These are phyloP conservation scores for Penicillium decumbens DNA, from an alignment of 2,329 filamentous ascomycete species.

Conservation along the genomic window DNA sequence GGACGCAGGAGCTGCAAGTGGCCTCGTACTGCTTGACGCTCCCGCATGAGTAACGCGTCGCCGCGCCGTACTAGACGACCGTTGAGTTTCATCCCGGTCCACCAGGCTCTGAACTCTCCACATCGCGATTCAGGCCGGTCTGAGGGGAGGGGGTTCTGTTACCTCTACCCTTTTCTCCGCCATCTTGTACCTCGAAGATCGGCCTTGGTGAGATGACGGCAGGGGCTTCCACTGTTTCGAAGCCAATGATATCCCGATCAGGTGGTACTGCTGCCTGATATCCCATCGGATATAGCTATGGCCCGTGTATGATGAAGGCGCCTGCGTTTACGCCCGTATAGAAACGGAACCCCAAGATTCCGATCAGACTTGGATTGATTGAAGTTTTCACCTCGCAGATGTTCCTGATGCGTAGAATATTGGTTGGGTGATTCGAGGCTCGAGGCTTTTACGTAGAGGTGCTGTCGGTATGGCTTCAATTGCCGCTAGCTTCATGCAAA, in stretches of 20 bases:
- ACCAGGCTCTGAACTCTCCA: conserved; percentile 15
- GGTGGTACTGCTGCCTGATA: not conserved
- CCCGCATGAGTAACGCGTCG: conserved; percentile 10
- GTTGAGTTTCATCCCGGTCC: conserved; percentile 22
- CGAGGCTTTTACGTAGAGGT: not conserved
- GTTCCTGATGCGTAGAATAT: not conserved
- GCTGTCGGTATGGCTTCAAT: not conserved
- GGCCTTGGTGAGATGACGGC: conserved; percentile 2
- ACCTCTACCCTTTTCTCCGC: conserved; percentile 4
- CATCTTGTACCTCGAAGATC: conserved; percentile 8
- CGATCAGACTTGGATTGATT: conserved; percentile 1
- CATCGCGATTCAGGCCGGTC: conserved; percentile 19
- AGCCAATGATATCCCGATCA: not conserved
- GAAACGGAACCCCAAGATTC: not conserved
- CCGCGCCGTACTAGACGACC: conserved; percentile 12
- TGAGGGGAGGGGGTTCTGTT: conserved; percentile 2
- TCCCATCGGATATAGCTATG: not conserved
- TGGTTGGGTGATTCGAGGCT: not conserved
- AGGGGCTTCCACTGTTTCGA: not conserved
- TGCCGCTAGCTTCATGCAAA: not conserved
- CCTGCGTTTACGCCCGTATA: not conserved
- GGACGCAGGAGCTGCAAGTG: conserved; percentile 6
- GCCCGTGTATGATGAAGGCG: not conserved
- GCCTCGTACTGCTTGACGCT: conserved; percentile 5
- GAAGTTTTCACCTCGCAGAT: not conserved